Percentiles rank a stretch among this genome's conserved stretches.
These are phyloP conservation scores for Pelargonium citronellum DNA, from an alignment of 441 rosid species.

Conservation along the genomic window DNA sequence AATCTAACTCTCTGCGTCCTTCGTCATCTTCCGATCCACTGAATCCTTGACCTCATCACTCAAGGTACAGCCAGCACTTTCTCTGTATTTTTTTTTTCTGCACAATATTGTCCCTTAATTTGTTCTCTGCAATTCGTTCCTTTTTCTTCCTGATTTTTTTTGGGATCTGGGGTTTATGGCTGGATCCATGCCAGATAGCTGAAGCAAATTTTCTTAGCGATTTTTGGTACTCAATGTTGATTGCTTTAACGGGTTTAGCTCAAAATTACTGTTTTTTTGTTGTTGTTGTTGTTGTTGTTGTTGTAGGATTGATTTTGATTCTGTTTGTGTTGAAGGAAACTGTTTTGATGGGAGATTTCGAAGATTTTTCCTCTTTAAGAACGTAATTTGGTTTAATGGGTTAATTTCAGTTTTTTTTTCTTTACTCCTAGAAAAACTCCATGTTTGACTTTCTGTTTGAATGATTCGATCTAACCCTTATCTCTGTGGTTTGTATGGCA, in stretches of 20 bases:
- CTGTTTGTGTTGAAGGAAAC: too few species aligned
- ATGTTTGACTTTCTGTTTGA: not conserved
- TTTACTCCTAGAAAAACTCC: too few species aligned
- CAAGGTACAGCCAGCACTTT: not conserved
- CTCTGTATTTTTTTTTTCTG: not conserved
- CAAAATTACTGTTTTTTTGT: not conserved
- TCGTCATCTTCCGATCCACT: not conserved
- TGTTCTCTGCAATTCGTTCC: conserved; percentile 13
- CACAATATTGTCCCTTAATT: not conserved
- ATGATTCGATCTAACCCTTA: not conserved
- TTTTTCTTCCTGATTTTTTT: not conserved
- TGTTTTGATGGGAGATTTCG: not conserved
- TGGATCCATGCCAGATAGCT: not conserved
- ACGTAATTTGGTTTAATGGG: not conserved
- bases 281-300: too few species aligned
- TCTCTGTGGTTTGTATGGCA: not conserved
- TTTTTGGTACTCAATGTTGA: not conserved
- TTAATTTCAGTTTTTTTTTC: not conserved
- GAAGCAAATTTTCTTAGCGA: not conserved
- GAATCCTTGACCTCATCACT: conserved; percentile 4
- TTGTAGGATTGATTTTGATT: too few species aligned
- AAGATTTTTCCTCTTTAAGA: not conserved
- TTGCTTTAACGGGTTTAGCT: not conserved
- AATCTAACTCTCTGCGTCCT: not conserved
- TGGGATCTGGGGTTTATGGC: conserved; percentile 14